Evolutionary conservation across 495 filamentous ascomycete species (phyloP), one percentile per base, ranked within the genome.

Genomic region (Penicillium canescens): DNA sequence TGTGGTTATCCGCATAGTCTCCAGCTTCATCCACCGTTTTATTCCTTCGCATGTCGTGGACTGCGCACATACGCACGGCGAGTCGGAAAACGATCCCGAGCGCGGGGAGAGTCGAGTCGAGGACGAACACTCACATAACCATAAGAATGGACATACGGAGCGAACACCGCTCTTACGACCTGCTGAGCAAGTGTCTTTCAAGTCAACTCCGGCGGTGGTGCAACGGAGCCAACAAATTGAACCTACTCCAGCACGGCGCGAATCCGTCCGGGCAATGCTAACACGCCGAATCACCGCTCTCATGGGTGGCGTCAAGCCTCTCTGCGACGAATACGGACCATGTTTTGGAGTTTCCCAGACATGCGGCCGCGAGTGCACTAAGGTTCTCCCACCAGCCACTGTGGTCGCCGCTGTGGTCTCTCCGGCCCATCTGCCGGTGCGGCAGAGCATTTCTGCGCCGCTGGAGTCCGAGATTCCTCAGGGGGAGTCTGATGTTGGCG

Each of bases 1-100:
- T 42, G 65, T 96, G 14, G 87, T 90, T 3, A 96, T 98, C 43
- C 87, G 91, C 51, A 57, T 91, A 42, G 56, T 96, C 18, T 96
- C 94, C 3, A 81, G 84, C 18, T 65, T 95, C 12, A 66, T 97
- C 21, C 94, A 98, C 67, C 83, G 78, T 21, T 86, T 85, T 62
- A 86, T 98, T 42, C 94, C 95, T 0, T 94, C 91, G n/a, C 88
- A 94, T 62, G 85, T 96, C 20, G 93, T 97, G 50, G 91, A 91
- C 67, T 98, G 94, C 70, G 88, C 92, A 48, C 90, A 96, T 66
- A 86, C 77, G 35, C 91, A 96, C 52, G 52, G 40, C n/a, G 55
- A 68, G 14, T 55, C 66, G 56, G 73, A 69, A 39, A 44, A 57
- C n/a, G 71, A 77, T 37, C 61, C 61, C 48, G 61, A 71, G 38